Evolutionary conservation across 208 protist genomes (phyloP), one percentile per base, ranked within the genome.

Genomic region (Crithidia brevicula): DNA sequence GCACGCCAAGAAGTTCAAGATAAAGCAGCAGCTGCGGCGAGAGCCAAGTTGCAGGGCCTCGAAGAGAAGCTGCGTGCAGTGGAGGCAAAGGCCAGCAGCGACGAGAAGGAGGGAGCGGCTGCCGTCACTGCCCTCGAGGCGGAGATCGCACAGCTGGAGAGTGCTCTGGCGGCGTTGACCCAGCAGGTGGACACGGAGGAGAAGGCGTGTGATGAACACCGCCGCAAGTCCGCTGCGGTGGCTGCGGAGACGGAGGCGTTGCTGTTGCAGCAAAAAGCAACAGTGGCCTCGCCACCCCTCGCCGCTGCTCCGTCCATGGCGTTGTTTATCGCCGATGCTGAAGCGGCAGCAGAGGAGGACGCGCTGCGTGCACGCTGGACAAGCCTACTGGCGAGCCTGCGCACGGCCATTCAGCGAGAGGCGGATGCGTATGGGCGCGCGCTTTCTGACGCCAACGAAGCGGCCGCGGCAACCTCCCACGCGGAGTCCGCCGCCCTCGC

Each of bases 301-400:
- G 4, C 23, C 31, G 16, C 31, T 28, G 5, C 38, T 20, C 30
- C 43, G 15, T 72, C 67, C 13, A 59, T 46, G 10, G 64, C 16
- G 10, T 42, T 49, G 13, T 74, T 79, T 46, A 68, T 83, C 20
- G 7, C 28, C 0, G 63, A 72, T 9, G 60, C 69, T 2, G 78
- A 68, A 27, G 78, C 78, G 4, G 38, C 25, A 4, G 54, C 16
- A 5, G 73, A 75, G 43, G 68, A 74, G 50, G 40, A 45, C 4
- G 72, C 62, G 9, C 45, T 83, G 51, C 62, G 68, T 3, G 53
- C 64, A 1, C 71, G 62, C 42, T 83, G 74, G 67, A 45, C 54
- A 20, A 42, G 28, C 9, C 40, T 80, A 4, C 42, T 83, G 20
- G 36, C 31, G n/a, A 62, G 42, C 11, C 73, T 83, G 25, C 61